Evolutionary conservation across 345 rosid species (phyloP), one percentile per base, ranked within the genome.

Genomic region (Sonneratia caseolaris): DNA sequence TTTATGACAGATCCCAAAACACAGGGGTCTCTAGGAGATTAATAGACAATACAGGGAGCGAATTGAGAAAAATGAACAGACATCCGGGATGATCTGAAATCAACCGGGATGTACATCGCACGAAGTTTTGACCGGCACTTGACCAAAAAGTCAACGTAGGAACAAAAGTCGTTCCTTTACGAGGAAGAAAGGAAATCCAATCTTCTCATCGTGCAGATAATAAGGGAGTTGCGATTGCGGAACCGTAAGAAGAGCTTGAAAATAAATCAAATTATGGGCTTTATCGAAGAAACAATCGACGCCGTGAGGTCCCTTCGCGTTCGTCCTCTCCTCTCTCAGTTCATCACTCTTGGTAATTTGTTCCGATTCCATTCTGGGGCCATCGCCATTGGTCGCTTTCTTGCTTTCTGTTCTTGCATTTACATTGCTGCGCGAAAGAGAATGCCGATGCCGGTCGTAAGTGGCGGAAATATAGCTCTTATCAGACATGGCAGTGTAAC

Each of bases 281-380:
- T 74, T 71, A 72, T 86, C 37, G 79, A 77, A 66, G 82, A 80
- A 55, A 76, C 77, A 2, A 45, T 83, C 48, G 83, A 80, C 67
- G 79, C 87, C 53, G 68, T 87, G 70, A 84, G 80, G 75, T 84
- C 86, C 3, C 76, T 80, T 70, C 82, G 79, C 76, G 75, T 86
- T 78, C 81, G 91, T 70, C 85, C 84, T 65, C 66, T 77, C 66
- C 71, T 87, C 48, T 73, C 77, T 77, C 92, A 86, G 71, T 75
- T 76, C 45, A 71, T 87, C 64, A 79, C 62, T 80, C 86, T 91
- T 21, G 95, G 93, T 89, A 22, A 57, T 6, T 57, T 57, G 35
- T n/a, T 3, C 32, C 56, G 22, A 76, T 79, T 42, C 45, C 45
- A 9, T 3, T 42, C 1, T 42, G 45, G 45, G 5, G 45, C 45